Evolutionary conservation across 1,284 basidiomycete genomes (phyloP), one percentile per base, ranked within the genome.

Genomic region (Pseudozyma flocculosa): DNA sequence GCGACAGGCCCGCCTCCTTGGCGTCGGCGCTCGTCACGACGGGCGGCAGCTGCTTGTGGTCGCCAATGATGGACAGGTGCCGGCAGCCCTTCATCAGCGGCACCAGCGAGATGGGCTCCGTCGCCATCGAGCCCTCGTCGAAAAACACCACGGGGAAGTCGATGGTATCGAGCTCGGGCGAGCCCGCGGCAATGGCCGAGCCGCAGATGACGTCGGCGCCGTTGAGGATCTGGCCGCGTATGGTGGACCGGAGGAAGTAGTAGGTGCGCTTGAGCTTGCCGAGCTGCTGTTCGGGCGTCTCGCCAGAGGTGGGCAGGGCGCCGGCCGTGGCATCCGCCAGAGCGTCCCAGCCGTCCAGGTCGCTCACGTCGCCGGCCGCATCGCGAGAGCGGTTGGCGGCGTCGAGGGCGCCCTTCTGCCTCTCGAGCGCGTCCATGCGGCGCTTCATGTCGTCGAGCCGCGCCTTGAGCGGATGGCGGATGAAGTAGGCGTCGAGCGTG

Each of bases 21-120:
- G 60, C 58, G 37, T 50, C 57, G 8, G 45, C 22, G 40, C 73
- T 68, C 19, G 85, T 83, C 56, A 94, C 90, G 48, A 95, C 86
- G 0, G 93, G 91, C 19, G 92, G 90, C n/a, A 95, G 82, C 77
- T 96, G 93, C 77, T 93, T 93, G 79, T 96, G 93, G 80, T 96
- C 93, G 26, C 92, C 93, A 60, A 96, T 93, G 47, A 96, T 84
- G 3, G 89, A 85, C 29, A 91, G 82, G 68, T 96, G 92, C 43
- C 83, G 83, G 21, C 88, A 88, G 7, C 75, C 75, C 44, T 74
- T 75, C 65, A 76, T 72, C 18, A 78, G 86, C 87, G 70, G 49
- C 48, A 56, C 60, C 43, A 73, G 53, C 48, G 61, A 73, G 43
- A 71, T 48, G 1, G 92, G 90, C 79, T 96, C 92, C 1, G 91